These are phyloP conservation scores for Colletotrichum sp. DNA, from an alignment of 2,329 filamentous ascomycete species.

Conservation along the genomic window DNA sequence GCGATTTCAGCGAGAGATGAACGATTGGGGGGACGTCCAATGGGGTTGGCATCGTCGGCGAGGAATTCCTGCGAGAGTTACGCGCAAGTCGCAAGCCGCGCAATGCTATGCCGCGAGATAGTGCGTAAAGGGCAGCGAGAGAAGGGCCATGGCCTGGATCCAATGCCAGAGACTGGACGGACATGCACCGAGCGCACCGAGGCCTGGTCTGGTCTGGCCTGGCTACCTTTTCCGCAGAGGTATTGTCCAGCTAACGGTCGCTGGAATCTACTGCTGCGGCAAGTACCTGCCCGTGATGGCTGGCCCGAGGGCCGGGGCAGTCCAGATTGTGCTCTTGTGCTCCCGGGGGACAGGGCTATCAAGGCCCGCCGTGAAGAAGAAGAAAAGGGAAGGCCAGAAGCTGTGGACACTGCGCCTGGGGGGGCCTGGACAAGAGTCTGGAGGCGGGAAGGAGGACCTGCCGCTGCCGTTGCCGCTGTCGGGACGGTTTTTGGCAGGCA, in stretches of 20 bases:
- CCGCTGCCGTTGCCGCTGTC: not conserved
- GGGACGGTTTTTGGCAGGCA: not conserved
- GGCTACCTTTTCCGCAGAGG: not conserved
- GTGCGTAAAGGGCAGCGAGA: not conserved
- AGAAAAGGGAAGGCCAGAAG: not conserved
- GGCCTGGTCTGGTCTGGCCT: not conserved
- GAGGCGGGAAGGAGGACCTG: not conserved
- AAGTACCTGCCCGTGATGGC: not conserved
- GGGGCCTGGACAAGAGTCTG: not conserved
- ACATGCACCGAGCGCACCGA: constrained; percentile 12
- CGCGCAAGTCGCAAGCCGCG: not conserved
- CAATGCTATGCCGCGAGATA: not conserved
- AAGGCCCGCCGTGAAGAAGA: not conserved
- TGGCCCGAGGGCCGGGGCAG: constrained; percentile 24
- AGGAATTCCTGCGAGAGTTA: not conserved
- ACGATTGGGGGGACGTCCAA: not conserved
- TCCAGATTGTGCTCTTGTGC: constrained; percentile 34
- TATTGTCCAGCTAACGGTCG: not conserved
- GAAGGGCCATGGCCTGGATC: not conserved
- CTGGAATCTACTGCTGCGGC: not conserved
- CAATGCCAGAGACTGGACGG: constrained; percentile 2
- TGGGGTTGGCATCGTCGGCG: not conserved
- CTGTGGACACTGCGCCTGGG: not conserved
- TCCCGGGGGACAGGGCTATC: constrained; percentile 28
- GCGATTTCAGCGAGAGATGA: constrained; percentile 6